Conservation (phyloP, 2,329 filamentous ascomycete genomes). For the Setomelanomma holmii region DNA sequence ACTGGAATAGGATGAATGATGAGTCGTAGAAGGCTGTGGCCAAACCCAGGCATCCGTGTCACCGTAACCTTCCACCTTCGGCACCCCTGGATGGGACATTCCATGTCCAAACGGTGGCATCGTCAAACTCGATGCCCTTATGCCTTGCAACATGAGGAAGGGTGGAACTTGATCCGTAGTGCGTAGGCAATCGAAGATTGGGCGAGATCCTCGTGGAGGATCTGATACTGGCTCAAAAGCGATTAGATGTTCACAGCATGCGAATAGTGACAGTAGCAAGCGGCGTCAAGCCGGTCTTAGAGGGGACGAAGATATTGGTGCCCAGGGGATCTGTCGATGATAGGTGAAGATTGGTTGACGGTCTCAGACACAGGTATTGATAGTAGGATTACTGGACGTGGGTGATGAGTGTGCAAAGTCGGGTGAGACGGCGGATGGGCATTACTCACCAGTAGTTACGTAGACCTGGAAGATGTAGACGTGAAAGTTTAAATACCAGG, state of each 20-base stretch:
- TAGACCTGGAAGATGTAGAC: background rate
- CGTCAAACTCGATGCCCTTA: conserved; percentile 42
- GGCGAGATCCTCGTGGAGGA: background rate
- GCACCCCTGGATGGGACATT: conserved; percentile 38
- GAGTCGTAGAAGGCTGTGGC: conserved; percentile 34
- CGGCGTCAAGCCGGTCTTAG: background rate
- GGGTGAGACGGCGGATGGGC: background rate
- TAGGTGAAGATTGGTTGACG: background rate
- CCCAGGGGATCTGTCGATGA: background rate
- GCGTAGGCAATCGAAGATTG: too few relatives aligned
- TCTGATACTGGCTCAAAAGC: background rate
- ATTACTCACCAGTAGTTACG: background rate
- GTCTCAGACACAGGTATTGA: background rate
- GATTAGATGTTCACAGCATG: background rate
- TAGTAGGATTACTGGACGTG: background rate
- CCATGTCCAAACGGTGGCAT: conserved; percentile 47
- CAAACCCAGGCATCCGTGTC: conserved; percentile 43
- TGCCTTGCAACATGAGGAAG: conserved; percentile 48
- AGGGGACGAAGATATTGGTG: background rate
- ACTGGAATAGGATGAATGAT: conserved; percentile 30
- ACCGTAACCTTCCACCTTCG: conserved; percentile 43
- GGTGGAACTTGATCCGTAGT: background rate
- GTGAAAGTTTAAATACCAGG: background rate
- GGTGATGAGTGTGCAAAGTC: background rate
- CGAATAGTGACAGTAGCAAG: background rate